phyloP scores from a whole-genome alignment of 164 flowering plant species.

The Amborella trichopoda region DNA sequence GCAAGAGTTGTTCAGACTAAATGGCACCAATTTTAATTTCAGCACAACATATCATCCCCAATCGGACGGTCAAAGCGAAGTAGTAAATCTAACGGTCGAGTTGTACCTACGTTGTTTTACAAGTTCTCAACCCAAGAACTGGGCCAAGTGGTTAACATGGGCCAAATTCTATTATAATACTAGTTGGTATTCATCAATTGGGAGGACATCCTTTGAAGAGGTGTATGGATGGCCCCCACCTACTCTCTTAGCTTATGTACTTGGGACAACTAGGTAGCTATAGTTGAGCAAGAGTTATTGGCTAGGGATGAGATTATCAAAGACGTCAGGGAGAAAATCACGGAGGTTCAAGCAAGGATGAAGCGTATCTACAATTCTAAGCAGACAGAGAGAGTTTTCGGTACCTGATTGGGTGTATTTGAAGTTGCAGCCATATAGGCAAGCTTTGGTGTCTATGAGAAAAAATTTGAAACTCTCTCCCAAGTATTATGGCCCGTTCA shows the following conservation, averaged over 20 bases:
- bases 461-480: constrained; percentile 1
- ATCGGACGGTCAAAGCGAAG: not conserved
- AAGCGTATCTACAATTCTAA: not conserved
- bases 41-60: constrained; percentile 2
- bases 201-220: not conserved
- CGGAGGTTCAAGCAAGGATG: constrained; percentile 1
- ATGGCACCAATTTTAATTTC: constrained; percentile 1
- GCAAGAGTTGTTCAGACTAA: not conserved
- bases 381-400: not conserved
- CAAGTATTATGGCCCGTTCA: not conserved
- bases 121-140: too few species aligned
- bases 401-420: not conserved
- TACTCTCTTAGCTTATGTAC: not conserved
- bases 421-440: not conserved
- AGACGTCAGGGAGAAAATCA: constrained; percentile 1
- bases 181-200: not conserved
- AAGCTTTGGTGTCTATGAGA: not conserved
- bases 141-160: too few species aligned
- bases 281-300: constrained; percentile 1
- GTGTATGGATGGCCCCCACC: constrained; percentile 2
- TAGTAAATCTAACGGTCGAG: constrained; percentile 1
- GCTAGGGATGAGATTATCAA: constrained; percentile 1
- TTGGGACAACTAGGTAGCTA: not conserved
- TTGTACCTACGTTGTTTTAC: too few species aligned
- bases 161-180: not conserved